Percentiles rank a stretch among this genome's conserved stretches.
Conservation (phyloP, 257 asterid genomes). For the Solanum rostratum region DNA sequence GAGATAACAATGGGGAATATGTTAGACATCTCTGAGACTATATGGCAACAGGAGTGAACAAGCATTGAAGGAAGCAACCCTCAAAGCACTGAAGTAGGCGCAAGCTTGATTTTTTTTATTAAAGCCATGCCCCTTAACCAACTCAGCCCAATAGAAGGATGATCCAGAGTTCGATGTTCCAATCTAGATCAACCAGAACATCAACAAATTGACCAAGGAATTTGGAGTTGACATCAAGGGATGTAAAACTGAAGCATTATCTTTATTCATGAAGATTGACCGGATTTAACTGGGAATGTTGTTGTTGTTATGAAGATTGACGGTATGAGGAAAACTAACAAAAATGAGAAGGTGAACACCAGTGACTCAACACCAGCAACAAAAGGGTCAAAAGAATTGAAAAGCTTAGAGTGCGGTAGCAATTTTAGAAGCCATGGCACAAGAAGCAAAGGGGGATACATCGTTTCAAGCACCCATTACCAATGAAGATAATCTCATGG, state of each 20-base stretch:
- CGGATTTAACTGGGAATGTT: too few species aligned
- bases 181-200: neutral
- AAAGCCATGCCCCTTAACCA: neutral
- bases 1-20: neutral
- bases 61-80: neutral
- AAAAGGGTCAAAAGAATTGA: neutral
- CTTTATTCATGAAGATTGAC: neutral
- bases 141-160: neutral
- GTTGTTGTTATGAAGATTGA: neutral
- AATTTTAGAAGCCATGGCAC: neutral
- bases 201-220: neutral
- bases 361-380: neutral
- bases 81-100: neutral
- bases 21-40: neutral
- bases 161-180: neutral
- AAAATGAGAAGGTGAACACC: neutral
- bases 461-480: neutral
- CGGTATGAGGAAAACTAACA: neutral
- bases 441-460: neutral
- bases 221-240: neutral
- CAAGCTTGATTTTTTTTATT: neutral
- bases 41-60: neutral
- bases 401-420: neutral
- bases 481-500: neutral
- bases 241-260: neutral